phyloP scores from a whole-genome alignment of 2,329 filamentous ascomycete genomes.

The Trichophyton simii region DNA sequence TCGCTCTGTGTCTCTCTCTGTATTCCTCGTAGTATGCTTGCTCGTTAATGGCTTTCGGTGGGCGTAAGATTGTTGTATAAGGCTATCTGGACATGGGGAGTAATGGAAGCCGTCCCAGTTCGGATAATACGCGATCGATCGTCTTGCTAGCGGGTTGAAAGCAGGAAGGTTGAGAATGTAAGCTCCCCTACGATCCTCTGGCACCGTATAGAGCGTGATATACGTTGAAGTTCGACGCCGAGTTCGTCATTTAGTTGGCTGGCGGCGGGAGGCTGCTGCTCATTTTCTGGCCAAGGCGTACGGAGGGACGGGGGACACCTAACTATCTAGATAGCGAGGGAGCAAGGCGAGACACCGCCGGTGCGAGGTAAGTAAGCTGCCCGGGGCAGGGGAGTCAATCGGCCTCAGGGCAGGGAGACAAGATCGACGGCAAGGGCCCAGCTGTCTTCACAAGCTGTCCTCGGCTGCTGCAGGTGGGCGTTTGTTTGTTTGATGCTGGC shows the following conservation, averaged over 20 bases:
- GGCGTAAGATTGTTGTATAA: not conserved
- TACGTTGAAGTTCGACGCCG: not conserved
- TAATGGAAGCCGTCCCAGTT: not conserved
- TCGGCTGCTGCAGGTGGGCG: not conserved
- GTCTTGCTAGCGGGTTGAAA: not conserved
- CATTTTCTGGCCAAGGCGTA: not conserved
- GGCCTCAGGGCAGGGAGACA: not conserved
- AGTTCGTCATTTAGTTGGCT: slow-evolving; percentile 2
- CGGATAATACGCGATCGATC: not conserved
- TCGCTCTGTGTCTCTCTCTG: not conserved
- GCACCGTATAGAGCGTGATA: not conserved
- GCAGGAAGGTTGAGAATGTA: not conserved
- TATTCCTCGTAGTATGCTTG: not conserved
- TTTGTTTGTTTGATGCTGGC: not conserved
- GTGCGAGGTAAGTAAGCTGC: too few species aligned
- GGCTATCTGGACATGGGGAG: not conserved
- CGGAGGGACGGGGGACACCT: not conserved
- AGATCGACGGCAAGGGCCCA: not conserved
- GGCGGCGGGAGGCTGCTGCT: not conserved
- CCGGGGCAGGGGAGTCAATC: not conserved
- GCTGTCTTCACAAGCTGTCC: not conserved
- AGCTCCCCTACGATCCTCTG: not conserved
- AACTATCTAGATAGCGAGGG: not conserved
- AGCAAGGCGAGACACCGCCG: too few species aligned
- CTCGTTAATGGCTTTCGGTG: not conserved